Conservation (phyloP, 2,329 filamentous ascomycete species). For the Pseudocercospora fijiensis region DNA sequence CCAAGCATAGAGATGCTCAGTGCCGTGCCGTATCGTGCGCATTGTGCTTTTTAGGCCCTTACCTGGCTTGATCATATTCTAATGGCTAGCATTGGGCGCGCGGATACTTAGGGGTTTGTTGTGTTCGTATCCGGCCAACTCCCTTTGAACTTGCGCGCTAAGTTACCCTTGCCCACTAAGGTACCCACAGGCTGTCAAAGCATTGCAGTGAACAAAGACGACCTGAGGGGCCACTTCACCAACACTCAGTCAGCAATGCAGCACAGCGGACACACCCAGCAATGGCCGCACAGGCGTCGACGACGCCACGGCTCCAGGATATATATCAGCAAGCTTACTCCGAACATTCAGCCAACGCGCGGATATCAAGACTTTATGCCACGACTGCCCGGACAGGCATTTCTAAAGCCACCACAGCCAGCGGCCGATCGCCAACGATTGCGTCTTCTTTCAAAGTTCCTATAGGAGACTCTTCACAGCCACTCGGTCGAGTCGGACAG, state of each 20-base stretch:
- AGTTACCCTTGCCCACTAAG: no score
- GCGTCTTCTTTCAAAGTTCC: neutral
- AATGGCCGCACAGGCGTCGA: neutral
- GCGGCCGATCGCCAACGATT: neutral
- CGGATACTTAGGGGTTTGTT: neutral
- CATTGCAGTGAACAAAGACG: neutral
- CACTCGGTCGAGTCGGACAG: neutral
- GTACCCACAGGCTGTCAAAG: neutral
- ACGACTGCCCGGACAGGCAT: neutral
- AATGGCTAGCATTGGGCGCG: neutral
- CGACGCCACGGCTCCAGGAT: neutral
- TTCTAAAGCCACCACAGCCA: neutral
- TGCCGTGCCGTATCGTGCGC: neutral
- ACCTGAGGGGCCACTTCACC: neutral
- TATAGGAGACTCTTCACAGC: neutral
- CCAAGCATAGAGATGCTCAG: neutral
- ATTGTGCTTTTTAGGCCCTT: neutral
- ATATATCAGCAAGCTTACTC: constrained; percentile 2
- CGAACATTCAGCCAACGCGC: neutral
- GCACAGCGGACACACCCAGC: neutral
- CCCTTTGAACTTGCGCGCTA: neutral
- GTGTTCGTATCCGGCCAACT: neutral
- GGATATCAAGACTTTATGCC: constrained; percentile 1
- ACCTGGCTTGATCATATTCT: neutral
- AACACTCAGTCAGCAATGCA: neutral